These are phyloP conservation scores for Chaetomiaceae sp. DNA, from an alignment of 2,329 filamentous ascomycete genomes.

Conservation along the genomic window DNA sequence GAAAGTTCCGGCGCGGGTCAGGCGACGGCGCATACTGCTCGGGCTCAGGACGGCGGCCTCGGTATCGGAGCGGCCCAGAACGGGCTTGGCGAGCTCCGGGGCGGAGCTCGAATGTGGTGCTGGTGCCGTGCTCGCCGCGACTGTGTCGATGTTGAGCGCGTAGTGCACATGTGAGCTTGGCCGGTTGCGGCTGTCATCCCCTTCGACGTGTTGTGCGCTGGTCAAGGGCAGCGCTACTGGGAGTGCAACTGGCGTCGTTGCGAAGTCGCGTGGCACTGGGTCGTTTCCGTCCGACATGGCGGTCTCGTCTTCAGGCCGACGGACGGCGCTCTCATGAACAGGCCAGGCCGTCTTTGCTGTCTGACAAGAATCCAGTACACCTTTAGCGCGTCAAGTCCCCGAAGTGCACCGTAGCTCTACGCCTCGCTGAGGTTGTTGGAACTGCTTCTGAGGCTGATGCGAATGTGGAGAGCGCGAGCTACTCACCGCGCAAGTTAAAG, in stretches of 20 bases:
- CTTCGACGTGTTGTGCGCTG: background rate
- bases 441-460: too few relatives aligned
- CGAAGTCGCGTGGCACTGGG: slow-evolving; percentile 4
- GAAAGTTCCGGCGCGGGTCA: slow-evolving; percentile 23
- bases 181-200: background rate
- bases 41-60: slow-evolving; percentile 17
- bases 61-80: slow-evolving; percentile 9
- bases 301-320: too few relatives aligned
- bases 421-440: too few relatives aligned
- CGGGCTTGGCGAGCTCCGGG: background rate
- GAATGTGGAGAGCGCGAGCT: too few relatives aligned
- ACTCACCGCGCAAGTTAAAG: too few relatives aligned
- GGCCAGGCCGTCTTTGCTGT: too few relatives aligned
- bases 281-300: too few relatives aligned
- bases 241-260: background rate
- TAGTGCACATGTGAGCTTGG: slow-evolving; percentile 10
- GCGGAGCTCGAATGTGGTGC: background rate
- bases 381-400: too few relatives aligned
- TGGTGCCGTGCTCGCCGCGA: background rate
- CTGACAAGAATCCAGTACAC: too few relatives aligned
- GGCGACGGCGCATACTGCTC: slow-evolving; percentile 16
- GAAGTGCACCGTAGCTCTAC: too few relatives aligned
- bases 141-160: background rate
- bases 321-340: too few relatives aligned
- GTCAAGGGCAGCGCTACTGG: background rate